These are phyloP conservation scores for Dalbergia cultrata DNA, from an alignment of 306 rosid genomes.

Conservation along the genomic window DNA sequence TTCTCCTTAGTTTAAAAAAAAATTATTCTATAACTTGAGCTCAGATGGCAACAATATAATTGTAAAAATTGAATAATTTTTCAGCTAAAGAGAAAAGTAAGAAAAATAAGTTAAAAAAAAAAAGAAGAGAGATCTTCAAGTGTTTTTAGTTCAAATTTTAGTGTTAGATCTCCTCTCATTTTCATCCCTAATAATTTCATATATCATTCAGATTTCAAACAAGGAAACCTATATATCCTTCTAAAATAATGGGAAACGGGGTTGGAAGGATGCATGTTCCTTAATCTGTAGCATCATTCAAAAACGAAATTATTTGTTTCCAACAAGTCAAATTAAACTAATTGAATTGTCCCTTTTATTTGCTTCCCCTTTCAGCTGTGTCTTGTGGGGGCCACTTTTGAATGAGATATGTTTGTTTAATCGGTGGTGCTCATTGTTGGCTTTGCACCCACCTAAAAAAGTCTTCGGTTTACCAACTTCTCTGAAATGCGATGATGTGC, in stretches of 20 bases:
- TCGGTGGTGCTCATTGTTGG: slow-evolving; percentile 43
- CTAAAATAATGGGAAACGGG: neutral
- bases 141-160: too few species aligned
- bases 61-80: too few species aligned
- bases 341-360: neutral
- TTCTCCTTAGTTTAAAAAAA: too few species aligned
- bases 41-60: too few species aligned
- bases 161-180: too few species aligned
- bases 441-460: slow-evolving; percentile 39
- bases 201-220: too few species aligned
- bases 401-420: slow-evolving; percentile 37
- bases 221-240: too few species aligned
- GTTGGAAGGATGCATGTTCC: neutral
- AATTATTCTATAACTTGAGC: too few species aligned
- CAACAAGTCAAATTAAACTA: slow-evolving; percentile 21
- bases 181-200: too few species aligned
- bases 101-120: too few species aligned
- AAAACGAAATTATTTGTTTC: slow-evolving; percentile 2
- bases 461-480: slow-evolving; percentile 48
- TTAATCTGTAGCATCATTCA: neutral
- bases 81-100: too few species aligned
- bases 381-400: slow-evolving; percentile 33
- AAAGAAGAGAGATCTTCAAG: too few species aligned
- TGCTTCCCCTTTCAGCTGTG: slow-evolving; percentile 6
- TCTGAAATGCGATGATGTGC: neutral